These are phyloP conservation scores for Mycosphaerella sp. DNA, from an alignment of 2,329 filamentous ascomycete genomes.

Conservation along the genomic window DNA sequence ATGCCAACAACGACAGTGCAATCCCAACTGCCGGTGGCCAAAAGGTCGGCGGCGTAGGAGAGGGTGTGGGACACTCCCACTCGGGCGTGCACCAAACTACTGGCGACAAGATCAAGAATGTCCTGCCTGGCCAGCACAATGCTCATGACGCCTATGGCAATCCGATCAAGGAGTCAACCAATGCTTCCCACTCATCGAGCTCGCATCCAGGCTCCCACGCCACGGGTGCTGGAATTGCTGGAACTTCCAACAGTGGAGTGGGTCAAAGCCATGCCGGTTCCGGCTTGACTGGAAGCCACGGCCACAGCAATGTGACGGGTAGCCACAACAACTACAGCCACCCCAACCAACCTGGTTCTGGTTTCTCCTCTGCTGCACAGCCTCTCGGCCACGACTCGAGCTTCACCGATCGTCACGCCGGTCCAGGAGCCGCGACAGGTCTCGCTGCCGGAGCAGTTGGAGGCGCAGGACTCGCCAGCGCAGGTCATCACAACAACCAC, in stretches of 20 bases:
- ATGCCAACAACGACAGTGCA: slow-evolving; percentile 23
- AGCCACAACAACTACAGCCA: not conserved
- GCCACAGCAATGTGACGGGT: not conserved
- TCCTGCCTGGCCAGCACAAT: slow-evolving; percentile 10
- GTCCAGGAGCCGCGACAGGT: slow-evolving; percentile 8
- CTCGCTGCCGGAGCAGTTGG: slow-evolving; percentile 7
- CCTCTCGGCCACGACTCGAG: slow-evolving; percentile 14
- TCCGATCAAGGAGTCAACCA: slow-evolving; percentile 1
- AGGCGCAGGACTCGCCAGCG: slow-evolving; percentile 10
- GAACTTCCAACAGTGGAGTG: slow-evolving; percentile 3
- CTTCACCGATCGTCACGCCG: slow-evolving; percentile 13
- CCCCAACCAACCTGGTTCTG: slow-evolving; percentile 1
- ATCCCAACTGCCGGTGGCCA: slow-evolving; percentile 28
- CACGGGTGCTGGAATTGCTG: not conserved
- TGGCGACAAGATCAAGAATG: slow-evolving; percentile 7
- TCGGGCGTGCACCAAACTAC: slow-evolving; percentile 7
- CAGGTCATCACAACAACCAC: slow-evolving; percentile 10
- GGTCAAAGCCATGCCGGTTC: not conserved
- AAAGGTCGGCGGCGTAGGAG: slow-evolving; percentile 18
- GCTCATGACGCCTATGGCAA: slow-evolving; percentile 12
- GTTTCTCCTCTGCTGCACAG: slow-evolving; percentile 8
- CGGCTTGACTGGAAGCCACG: slow-evolving; percentile 5
- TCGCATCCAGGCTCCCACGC: not conserved
- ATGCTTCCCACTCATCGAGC: not conserved
- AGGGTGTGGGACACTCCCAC: slow-evolving; percentile 10